Conservation (phyloP, 106 monocot species). For the Chionographis japonica region DNA sequence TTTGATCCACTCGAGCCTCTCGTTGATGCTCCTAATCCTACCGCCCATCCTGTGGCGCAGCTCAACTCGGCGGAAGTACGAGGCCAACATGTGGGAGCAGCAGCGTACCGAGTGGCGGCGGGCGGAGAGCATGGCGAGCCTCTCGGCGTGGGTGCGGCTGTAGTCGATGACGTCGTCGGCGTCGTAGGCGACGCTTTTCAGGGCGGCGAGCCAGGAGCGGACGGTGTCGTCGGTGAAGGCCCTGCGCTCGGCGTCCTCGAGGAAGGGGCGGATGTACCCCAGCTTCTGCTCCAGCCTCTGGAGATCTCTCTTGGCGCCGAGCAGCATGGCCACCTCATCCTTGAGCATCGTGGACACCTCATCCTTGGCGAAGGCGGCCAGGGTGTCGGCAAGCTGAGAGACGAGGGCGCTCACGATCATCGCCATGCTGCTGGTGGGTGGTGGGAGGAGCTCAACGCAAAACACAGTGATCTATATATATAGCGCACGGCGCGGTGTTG, state of each 20-base stretch:
- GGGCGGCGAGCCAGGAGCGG: conserved; percentile 17
- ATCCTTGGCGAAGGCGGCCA: conserved; percentile 5
- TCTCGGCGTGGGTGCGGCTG: conserved; percentile 14
- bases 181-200: conserved; percentile 31
- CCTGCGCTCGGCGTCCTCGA: conserved; percentile 13
- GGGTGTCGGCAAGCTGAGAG: background rate
- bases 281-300: conserved; percentile 11
- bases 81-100: background rate
- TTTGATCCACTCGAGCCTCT: conserved; percentile 15
- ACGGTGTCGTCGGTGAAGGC: background rate
- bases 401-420: conserved; percentile 15
- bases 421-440: no score
- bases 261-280: background rate
- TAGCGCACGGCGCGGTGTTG: no score
- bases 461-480: no score
- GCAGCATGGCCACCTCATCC: no score
- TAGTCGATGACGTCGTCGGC: conserved; percentile 29
- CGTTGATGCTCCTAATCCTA: conserved; percentile 12
- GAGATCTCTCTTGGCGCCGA: conserved; percentile 14
- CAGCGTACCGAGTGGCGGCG: background rate
- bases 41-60: conserved; percentile 15
- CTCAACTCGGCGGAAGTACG: conserved; percentile 6
- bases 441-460: no score
- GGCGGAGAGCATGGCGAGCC: background rate
- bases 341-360: conserved; percentile 1